Evolutionary conservation across 1,139 yeast genomes (phyloP).

Genomic region (Lodderomyces pseudojiufengensis): DNA sequence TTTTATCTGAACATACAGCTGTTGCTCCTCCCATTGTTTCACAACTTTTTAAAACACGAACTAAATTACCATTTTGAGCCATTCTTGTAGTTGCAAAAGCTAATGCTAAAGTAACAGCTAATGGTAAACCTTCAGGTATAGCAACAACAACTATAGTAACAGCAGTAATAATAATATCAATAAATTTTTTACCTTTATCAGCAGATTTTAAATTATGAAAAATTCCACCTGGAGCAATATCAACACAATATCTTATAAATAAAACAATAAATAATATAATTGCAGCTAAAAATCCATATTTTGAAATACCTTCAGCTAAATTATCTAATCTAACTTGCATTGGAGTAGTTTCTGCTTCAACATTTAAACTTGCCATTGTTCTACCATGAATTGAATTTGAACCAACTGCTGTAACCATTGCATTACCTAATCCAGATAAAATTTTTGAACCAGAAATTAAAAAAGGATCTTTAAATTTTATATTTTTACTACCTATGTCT

Average conservation of each 20-base stretch:
- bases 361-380: slow-evolving; percentile 75
- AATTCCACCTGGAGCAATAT: slow-evolving; percentile 52
- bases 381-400: slow-evolving; percentile 84
- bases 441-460: slow-evolving; percentile 89
- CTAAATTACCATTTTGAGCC: slow-evolving; percentile 95
- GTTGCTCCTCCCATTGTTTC: slow-evolving; percentile 99
- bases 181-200: slow-evolving; percentile 77
- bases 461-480: slow-evolving; percentile 64
- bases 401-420: slow-evolving; percentile 89
- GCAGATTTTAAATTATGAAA: slow-evolving; percentile 50
- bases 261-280: slow-evolving; percentile 71
- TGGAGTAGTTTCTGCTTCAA: slow-evolving; percentile 82
- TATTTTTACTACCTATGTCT: slow-evolving; percentile 48
- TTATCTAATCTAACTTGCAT: slow-evolving; percentile 76
- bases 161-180: slow-evolving; percentile 85
- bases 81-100: slow-evolving; percentile 98
- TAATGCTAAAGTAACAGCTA: slow-evolving; percentile 92
- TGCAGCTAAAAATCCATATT: slow-evolving; percentile 87
- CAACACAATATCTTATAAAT: slow-evolving; percentile 71
- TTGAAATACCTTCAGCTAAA: slow-evolving; percentile 90
- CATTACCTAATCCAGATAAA: slow-evolving; percentile 81
- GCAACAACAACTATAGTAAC: slow-evolving; percentile 95
- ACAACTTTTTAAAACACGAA: slow-evolving; percentile 89
- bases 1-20: slow-evolving; percentile 93
- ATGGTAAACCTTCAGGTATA: slow-evolving; percentile 95